phyloP scores from a whole-genome alignment of 2,329 filamentous ascomycete genomes.

The Fusarium liriodendri region DNA sequence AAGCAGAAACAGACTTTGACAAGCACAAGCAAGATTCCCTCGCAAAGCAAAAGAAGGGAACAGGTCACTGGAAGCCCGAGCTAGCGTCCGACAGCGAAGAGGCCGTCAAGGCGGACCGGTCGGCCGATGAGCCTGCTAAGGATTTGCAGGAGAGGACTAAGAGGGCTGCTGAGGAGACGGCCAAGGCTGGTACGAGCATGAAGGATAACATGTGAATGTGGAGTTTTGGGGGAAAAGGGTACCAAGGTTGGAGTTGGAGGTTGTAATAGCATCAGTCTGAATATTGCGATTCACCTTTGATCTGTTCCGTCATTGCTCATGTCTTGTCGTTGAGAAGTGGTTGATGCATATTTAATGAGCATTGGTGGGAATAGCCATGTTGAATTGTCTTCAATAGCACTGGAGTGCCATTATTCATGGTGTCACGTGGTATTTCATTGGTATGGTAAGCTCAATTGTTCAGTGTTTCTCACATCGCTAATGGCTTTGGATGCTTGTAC shows the following conservation, averaged over 20 bases:
- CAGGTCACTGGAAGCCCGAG: conserved; percentile 80
- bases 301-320: background rate
- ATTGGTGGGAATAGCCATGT: background rate
- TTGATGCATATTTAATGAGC: background rate
- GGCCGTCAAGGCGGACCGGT: conserved; percentile 75
- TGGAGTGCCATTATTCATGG: background rate
- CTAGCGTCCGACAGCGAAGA: conserved; percentile 85
- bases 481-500: background rate
- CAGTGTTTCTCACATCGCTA: background rate
- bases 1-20: conserved; percentile 58
- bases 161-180: conserved; percentile 58
- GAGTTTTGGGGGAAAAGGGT: background rate
- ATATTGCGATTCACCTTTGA: background rate
- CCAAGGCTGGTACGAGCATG: conserved; percentile 62
- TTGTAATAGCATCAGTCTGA: background rate
- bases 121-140: conserved; percentile 45
- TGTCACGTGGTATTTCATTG: background rate
- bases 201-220: conserved; percentile 53
- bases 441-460: background rate
- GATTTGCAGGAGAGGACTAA: conserved; percentile 71
- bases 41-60: conserved; percentile 75
- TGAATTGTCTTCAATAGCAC: background rate
- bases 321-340: background rate
- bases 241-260: background rate
- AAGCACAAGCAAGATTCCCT: conserved; percentile 71